phyloP scores from a whole-genome alignment of 176 grass and related monocot species.

The Eleusine coracana region DNA sequence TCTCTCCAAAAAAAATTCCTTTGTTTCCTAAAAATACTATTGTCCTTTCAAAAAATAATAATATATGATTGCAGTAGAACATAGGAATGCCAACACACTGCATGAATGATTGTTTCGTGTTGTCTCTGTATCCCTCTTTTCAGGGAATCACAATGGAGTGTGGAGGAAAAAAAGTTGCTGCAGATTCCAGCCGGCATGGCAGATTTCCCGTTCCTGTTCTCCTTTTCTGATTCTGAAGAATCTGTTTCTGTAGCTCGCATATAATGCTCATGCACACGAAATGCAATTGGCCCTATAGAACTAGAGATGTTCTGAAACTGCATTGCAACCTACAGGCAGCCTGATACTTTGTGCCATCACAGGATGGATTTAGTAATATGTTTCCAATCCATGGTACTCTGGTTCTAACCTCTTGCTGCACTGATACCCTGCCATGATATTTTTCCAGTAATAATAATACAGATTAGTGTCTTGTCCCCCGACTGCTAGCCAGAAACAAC shows the following conservation, averaged over 20 bases:
- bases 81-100: no score
- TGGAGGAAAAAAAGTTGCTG: neutral
- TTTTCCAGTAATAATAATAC: neutral
- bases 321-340: neutral
- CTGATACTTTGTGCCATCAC: neutral
- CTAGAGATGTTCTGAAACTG: no score
- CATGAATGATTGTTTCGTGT: neutral
- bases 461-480: neutral
- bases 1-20: no score
- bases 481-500: neutral
- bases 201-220: neutral
- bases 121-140: neutral
- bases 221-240: neutral
- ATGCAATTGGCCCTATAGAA: neutral
- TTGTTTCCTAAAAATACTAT: no score
- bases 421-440: neutral
- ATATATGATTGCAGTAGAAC: no score
- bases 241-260: neutral
- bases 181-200: slow-evolving; percentile 12
- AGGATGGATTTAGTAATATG: no score
- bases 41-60: no score
- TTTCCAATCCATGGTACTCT: neutral
- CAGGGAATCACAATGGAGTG: slow-evolving; percentile 38
- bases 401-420: neutral
- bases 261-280: neutral